phyloP scores from a whole-genome alignment of 805 yeast genomes.

The Clavispora santaluciae region DNA sequence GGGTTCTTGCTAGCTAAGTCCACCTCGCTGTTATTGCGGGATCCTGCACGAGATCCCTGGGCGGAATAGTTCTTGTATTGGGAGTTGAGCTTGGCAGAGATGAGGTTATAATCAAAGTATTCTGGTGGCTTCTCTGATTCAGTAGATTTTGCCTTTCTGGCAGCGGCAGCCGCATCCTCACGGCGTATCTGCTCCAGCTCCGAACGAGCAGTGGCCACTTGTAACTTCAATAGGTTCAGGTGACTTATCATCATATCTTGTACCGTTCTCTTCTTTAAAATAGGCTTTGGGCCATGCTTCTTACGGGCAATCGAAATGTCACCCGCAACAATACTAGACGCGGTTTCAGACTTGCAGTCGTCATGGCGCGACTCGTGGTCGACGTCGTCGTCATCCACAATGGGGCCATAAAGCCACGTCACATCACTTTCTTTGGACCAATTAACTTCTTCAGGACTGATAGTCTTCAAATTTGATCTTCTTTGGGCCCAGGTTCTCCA shows the following conservation, averaged over 20 bases:
- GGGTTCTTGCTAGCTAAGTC: conserved; percentile 15
- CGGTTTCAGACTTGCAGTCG: conserved; percentile 20
- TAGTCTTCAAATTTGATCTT: conserved; percentile 61
- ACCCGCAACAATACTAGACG: conserved; percentile 41
- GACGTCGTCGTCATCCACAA: conserved; percentile 42
- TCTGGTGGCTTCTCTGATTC: conserved; percentile 26
- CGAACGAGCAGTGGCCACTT: conserved; percentile 34
- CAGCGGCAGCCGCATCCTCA: conserved; percentile 21
- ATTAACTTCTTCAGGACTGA: conserved; percentile 85
- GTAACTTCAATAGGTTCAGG: conserved; percentile 40
- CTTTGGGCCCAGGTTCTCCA: conserved; percentile 97
- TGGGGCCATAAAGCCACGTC: conserved; percentile 97
- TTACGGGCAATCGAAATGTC: conserved; percentile 39
- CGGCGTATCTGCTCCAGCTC: conserved; percentile 28
- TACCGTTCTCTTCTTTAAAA: conserved; percentile 79
- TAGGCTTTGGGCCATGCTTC: conserved; percentile 59
- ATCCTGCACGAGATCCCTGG: conserved; percentile 31
- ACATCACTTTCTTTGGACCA: conserved; percentile 98
- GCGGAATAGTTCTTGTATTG: conserved; percentile 26
- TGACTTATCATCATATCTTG: conserved; percentile 74
- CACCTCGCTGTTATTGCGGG: conserved; percentile 17
- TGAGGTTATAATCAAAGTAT: conserved; percentile 41
- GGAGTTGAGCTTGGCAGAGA: conserved; percentile 37
- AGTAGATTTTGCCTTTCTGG: conserved; percentile 12
- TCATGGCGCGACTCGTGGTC: conserved; percentile 17